A percentile compares a stretch with the other conserved stretches of the same genome.
Evolutionary conservation across 192 early-diverging fungal genomes (phyloP).

Genomic region (Umbelopsis sp.): DNA sequence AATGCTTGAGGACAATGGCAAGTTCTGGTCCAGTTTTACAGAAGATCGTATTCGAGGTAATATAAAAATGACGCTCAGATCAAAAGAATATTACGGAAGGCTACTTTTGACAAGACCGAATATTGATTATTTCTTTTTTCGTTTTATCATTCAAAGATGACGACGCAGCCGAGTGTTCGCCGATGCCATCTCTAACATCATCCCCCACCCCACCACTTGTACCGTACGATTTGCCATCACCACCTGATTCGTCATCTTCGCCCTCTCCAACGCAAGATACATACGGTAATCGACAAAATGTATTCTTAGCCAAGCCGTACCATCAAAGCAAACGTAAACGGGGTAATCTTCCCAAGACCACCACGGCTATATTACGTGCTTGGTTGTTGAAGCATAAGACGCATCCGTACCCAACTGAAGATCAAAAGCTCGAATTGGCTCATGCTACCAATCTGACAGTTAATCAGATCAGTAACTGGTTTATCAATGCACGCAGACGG

Average conservation of each 20-base stretch:
- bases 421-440: slow-evolving; percentile 46
- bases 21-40: slow-evolving; percentile 32
- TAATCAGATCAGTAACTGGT: slow-evolving; percentile 61
- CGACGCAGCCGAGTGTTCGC: slow-evolving; percentile 10
- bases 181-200: slow-evolving; percentile 16
- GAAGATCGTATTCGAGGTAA: slow-evolving; percentile 1
- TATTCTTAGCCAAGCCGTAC: slow-evolving; percentile 15
- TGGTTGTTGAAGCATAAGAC: slow-evolving; percentile 51
- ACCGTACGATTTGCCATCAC: slow-evolving; percentile 15
- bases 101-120: background rate
- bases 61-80: too few relatives aligned
- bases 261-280: slow-evolving; percentile 12
- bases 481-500: slow-evolving; percentile 57
- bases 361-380: slow-evolving; percentile 44
- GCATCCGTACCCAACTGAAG: slow-evolving; percentile 58
- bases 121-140: slow-evolving; percentile 3
- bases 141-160: slow-evolving; percentile 6
- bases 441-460: slow-evolving; percentile 50
- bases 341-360: slow-evolving; percentile 43
- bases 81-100: background rate
- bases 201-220: slow-evolving; percentile 9
- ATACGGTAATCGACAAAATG: slow-evolving; percentile 3
- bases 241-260: slow-evolving; percentile 18
- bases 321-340: slow-evolving; percentile 33
- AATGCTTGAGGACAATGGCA: slow-evolving; percentile 39